A percentile compares a stretch with the other conserved stretches of the same genome.
phyloP scores from a whole-genome alignment of 2,329 filamentous ascomycete genomes.

The Lachnum nothofagi region DNA sequence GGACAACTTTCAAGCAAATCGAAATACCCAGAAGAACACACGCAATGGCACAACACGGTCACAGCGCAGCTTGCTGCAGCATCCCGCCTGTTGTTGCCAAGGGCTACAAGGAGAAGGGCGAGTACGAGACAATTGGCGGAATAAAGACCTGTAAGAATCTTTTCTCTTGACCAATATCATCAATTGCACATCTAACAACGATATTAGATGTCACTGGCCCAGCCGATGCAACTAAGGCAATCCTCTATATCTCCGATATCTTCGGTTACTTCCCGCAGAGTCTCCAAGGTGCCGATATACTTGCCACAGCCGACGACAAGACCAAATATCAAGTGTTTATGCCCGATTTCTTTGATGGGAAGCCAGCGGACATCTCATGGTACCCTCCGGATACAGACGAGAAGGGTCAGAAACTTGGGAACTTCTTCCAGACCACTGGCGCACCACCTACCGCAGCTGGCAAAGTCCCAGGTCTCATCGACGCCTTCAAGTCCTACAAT shows the following conservation, averaged over 20 bases:
- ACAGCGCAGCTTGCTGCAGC: conserved; percentile 54
- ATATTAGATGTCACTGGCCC: conserved; percentile 44
- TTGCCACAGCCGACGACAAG: conserved; percentile 47
- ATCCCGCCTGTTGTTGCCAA: conserved; percentile 53
- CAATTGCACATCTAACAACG: not conserved
- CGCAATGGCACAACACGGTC: conserved; percentile 36
- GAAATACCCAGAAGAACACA: not conserved
- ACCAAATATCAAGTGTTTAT: conserved; percentile 81
- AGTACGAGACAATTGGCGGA: conserved; percentile 51
- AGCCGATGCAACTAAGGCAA: conserved; percentile 47
- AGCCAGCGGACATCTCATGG: conserved; percentile 43
- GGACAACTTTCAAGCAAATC: not conserved
- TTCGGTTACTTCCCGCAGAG: conserved; percentile 68
- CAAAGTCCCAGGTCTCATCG: conserved; percentile 43
- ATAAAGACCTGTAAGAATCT: conserved; percentile 46
- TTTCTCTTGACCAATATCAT: not conserved
- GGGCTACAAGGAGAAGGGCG: conserved; percentile 51
- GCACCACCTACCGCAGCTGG: conserved; percentile 35
- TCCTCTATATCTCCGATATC: conserved; percentile 58
- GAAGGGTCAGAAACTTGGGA: conserved; percentile 53
- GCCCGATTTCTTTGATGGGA: conserved; percentile 82
- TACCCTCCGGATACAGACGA: conserved; percentile 59
- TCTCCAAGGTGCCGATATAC: conserved; percentile 64
- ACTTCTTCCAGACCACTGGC: conserved; percentile 46
- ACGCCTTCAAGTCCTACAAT: conserved; percentile 45